Base-by-base conservation (phyloP, 768 basidiomycete genomes). In the Jaapia argillacea region DNA sequence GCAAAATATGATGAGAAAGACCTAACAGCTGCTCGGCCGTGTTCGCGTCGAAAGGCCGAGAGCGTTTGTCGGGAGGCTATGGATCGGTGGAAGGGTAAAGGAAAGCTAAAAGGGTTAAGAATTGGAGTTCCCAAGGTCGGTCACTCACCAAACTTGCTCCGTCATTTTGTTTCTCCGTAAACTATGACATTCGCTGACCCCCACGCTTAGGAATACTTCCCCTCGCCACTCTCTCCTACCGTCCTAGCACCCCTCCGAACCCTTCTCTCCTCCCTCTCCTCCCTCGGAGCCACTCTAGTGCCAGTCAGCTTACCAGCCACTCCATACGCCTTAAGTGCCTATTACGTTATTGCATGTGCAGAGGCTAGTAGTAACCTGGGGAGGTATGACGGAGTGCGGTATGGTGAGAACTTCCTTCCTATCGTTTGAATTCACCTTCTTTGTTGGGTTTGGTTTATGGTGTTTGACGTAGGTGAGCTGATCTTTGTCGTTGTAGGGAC, bases 271-370 rank as follows among this genome's bases (percentile, higher is more conserved):
- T 43, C 54, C 7, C 66, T 84, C 14, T 41, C 63, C 44, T 42
- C 57, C 0, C 65, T 65, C 1, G 92, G 92, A 1, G 90, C 88
- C 0, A 65, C 65, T 1, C 52, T 96, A 24, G 60, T 77, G 1
- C 73, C 89, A 0, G 79, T 97, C 0, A 82, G 83, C 6, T 66
- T 97, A 7, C 85, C 89, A 0, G 61, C 67, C 2, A 77, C 77
- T 0, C 60, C 58, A 1, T 85, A 84, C 54, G 87, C 89, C 0
- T 69, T 98, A 4, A 89, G 90, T 44, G 85, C 91, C 10, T 98
- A 98, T 66, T 98, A 97, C 55, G 87, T 96, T n/a, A 72, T 98
- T 13, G 86, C 94, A 1, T 86, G 81, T 47, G 92, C 94, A 0
- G 94, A 97, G 57, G 93, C 93, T 0, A 85, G 86, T 48, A 92